A percentile compares a stretch with the other conserved stretches of the same genome.
Evolutionary conservation across 2,329 filamentous ascomycete genomes (phyloP).

Genomic region (Mariannaea sp.): DNA sequence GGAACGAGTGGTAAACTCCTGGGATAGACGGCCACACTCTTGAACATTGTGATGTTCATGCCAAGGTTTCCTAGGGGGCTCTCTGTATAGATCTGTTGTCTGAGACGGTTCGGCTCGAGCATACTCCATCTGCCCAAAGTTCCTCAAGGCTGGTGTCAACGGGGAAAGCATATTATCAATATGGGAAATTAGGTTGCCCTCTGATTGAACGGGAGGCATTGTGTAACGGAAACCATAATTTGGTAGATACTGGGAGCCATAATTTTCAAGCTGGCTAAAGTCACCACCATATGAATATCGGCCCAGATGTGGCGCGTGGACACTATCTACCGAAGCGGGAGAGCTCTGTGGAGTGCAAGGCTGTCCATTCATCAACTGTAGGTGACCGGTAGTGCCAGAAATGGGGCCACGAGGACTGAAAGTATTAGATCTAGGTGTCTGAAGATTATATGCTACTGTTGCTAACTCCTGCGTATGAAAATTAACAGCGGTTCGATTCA

Average conservation of each 20-base stretch:
- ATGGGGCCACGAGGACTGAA: conserved; percentile 3
- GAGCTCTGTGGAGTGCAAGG: neutral
- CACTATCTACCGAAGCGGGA: conserved; percentile 3
- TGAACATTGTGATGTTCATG: neutral
- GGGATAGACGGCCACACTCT: neutral
- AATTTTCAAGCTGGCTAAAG: neutral
- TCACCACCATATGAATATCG: neutral
- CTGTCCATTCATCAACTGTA: conserved; percentile 18
- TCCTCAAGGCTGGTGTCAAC: neutral
- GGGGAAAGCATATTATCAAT: too few relatives aligned
- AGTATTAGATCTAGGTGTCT: conserved; percentile 22
- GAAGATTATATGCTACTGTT: conserved; percentile 20
- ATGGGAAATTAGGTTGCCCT: neutral
- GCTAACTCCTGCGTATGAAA: conserved; percentile 27
- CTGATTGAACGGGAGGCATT: conserved; percentile 1
- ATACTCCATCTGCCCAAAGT: neutral
- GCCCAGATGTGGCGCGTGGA: neutral
- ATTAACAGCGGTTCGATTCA: conserved; percentile 30
- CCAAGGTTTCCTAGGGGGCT: neutral
- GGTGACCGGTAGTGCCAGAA: conserved; percentile 10
- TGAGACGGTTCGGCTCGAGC: neutral
- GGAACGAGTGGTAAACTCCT: neutral
- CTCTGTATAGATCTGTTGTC: too few relatives aligned
- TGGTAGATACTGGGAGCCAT: neutral
- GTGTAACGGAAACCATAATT: neutral